A percentile compares a stretch with the other conserved stretches of the same genome.
These are phyloP conservation scores for Aspergillus homomorphus DNA, from an alignment of 495 filamentous ascomycete species.

Conservation along the genomic window DNA sequence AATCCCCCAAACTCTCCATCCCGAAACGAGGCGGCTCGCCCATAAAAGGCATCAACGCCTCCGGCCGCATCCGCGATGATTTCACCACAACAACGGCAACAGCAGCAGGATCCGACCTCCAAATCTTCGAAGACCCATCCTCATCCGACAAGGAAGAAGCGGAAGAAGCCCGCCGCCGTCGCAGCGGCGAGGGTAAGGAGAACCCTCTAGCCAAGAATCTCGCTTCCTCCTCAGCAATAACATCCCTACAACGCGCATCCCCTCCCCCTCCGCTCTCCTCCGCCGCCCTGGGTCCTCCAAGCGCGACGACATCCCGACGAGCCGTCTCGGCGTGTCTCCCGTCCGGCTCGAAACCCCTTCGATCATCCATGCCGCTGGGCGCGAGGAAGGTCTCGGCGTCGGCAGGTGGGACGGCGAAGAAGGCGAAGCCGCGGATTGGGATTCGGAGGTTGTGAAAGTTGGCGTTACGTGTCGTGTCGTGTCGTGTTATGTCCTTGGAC, in stretches of 20 bases:
- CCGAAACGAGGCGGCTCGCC: slow-evolving; percentile 5
- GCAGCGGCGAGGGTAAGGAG: slow-evolving; percentile 35
- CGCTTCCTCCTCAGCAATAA: background rate
- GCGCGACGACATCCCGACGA: background rate
- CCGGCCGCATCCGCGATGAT: slow-evolving; percentile 29
- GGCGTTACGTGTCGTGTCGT: background rate
- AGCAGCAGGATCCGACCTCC: slow-evolving; percentile 3
- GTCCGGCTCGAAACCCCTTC: slow-evolving; percentile 11
- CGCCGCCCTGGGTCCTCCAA: slow-evolving; percentile 7
- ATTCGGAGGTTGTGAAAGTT: slow-evolving; percentile 35
- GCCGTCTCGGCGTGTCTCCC: slow-evolving; percentile 10
- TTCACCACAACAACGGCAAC: too few relatives aligned
- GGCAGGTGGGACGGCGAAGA: slow-evolving; percentile 10
- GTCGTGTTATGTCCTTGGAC: too few relatives aligned
- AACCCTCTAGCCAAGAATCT: slow-evolving; percentile 24
- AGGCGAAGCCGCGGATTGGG: slow-evolving; percentile 39
- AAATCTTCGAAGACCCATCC: slow-evolving; percentile 41
- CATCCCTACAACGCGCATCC: background rate
- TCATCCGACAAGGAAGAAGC: slow-evolving; percentile 15
- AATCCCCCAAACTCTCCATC: slow-evolving; percentile 33
- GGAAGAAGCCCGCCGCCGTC: slow-evolving; percentile 19
- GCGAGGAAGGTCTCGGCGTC: slow-evolving; percentile 27
- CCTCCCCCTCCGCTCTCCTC: slow-evolving; percentile 7
- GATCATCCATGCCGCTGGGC: slow-evolving; percentile 19
- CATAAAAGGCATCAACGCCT: slow-evolving; percentile 22